phyloP scores from a whole-genome alignment of 495 filamentous ascomycete genomes.

The Ascodesmis nigricans region DNA sequence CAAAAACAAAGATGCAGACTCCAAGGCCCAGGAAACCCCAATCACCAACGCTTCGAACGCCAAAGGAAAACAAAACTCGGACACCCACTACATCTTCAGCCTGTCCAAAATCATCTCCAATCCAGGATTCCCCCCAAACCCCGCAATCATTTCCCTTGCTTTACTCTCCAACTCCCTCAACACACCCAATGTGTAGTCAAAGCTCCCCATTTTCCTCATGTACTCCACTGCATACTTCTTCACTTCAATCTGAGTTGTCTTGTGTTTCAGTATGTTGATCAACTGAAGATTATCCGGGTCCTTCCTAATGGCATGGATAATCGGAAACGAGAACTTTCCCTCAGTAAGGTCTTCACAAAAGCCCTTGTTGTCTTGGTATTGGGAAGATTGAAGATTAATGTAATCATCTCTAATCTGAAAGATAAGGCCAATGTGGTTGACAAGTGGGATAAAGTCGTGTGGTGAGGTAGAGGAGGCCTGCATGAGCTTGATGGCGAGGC shows the following conservation, averaged over 20 bases:
- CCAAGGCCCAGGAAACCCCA: too few relatives aligned
- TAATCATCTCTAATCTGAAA: constrained; percentile 98
- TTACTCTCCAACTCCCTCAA: constrained; percentile 41
- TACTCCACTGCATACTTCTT: constrained; percentile 82
- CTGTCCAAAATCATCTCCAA: constrained; percentile 13
- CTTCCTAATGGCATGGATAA: constrained; percentile 81
- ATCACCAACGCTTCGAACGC: too few relatives aligned
- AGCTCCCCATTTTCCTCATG: constrained; percentile 75
- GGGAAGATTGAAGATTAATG: constrained; percentile 51
- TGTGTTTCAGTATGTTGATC: constrained; percentile 79
- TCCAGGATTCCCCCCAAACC: constrained; percentile 31
- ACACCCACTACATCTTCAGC: too few relatives aligned
- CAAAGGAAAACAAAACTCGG: too few relatives aligned
- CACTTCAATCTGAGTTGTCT: constrained; percentile 63
- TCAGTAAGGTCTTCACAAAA: constrained; percentile 93
- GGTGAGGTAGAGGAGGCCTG: constrained; percentile 45
- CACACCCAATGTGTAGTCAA: constrained; percentile 60
- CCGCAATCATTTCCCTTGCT: constrained; percentile 43
- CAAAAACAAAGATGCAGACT: too few relatives aligned
- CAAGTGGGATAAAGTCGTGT: constrained; percentile 55
- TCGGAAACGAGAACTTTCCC: constrained; percentile 93
- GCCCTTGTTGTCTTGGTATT: constrained; percentile 77
- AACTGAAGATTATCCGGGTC: constrained; percentile 61
- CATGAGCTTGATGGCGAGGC: constrained; percentile 88
- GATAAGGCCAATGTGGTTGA: constrained; percentile 75